A percentile compares a stretch with the other conserved stretches of the same genome.
Evolutionary conservation across 352 stramenopile genomes (phyloP).

Genomic region (Globisporangium orthogonon): DNA sequence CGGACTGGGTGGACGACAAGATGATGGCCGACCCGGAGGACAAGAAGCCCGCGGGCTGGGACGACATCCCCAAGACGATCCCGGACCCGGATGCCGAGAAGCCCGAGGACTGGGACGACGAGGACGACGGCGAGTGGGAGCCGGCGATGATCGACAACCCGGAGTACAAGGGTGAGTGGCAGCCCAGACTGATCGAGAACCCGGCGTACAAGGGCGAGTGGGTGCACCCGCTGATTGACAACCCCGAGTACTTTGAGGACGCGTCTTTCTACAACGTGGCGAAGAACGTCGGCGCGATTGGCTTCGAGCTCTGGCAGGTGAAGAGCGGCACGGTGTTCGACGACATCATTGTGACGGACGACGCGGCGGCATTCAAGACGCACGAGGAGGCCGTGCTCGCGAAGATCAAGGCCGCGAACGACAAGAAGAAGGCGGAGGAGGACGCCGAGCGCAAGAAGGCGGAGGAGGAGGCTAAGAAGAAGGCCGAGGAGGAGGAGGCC

Average conservation of each 20-base stretch:
- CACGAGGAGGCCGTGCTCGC: conserved; percentile 94
- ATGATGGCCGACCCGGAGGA: conserved; percentile 94
- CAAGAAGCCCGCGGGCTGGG: conserved; percentile 94
- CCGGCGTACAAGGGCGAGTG: conserved; percentile 98
- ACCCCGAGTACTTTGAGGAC: conserved; percentile 97
- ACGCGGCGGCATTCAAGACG: conserved; percentile 93
- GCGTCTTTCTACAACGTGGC: conserved; percentile 93
- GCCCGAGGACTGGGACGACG: conserved; percentile 98
- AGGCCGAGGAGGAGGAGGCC: conserved; percentile 50
- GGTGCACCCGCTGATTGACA: conserved; percentile 94
- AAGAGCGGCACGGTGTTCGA: conserved; percentile 98
- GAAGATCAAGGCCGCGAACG: conserved; percentile 74
- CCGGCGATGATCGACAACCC: conserved; percentile 93
- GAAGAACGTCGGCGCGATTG: conserved; percentile 94
- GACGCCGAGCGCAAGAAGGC: conserved; percentile 77
- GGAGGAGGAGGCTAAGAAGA: conserved; percentile 46
- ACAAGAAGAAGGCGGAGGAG: conserved; percentile 76
- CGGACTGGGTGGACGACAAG: conserved; percentile 96
- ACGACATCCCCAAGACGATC: conserved; percentile 96
- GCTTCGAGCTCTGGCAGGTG: conserved; percentile 99
- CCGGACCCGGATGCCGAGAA: conserved; percentile 95
- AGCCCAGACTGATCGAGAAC: conserved; percentile 97
- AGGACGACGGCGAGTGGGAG: conserved; percentile 99
- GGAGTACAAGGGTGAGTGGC: conserved; percentile 98
- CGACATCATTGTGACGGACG: conserved; percentile 98